Evolutionary conservation across 192 early-diverging fungal genomes (phyloP).

Genomic region (Umbelopsis ramanniana): DNA sequence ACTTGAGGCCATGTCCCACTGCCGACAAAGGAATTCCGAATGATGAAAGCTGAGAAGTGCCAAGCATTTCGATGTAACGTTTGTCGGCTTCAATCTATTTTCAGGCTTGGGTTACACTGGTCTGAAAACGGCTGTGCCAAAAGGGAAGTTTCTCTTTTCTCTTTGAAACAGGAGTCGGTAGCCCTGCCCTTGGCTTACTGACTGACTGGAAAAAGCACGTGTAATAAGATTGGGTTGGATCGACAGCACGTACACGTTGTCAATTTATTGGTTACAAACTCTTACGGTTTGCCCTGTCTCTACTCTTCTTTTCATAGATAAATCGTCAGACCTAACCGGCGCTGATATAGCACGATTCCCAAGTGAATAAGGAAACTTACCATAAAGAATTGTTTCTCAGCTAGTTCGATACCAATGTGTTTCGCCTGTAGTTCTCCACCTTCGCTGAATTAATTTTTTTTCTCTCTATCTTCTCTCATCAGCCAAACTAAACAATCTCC

Average conservation of each 20-base stretch:
- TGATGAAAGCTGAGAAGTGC: neutral
- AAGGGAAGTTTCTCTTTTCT: neutral
- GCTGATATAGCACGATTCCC: too few species aligned
- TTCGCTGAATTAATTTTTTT: too few species aligned
- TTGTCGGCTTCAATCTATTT: constrained; percentile 20
- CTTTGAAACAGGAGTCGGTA: constrained; percentile 21
- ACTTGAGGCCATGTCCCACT: neutral
- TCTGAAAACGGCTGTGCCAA: neutral
- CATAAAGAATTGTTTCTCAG: too few species aligned
- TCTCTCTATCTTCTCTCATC: too few species aligned
- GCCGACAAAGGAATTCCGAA: neutral
- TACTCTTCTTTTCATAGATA: too few species aligned
- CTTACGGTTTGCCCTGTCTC: too few species aligned
- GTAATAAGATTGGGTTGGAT: neutral
- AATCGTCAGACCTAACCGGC: too few species aligned
- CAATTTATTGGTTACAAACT: neutral
- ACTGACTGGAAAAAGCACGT: neutral
- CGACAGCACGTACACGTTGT: neutral
- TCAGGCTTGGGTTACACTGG: neutral
- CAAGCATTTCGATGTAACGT: neutral
- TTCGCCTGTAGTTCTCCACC: too few species aligned
- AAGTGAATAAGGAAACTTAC: too few species aligned
- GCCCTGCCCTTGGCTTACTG: neutral
- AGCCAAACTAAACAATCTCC: neutral
- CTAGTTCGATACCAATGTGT: too few species aligned